Percentiles rank a stretch among this genome's conserved stretches.
phyloP scores from a whole-genome alignment of 1,284 basidiomycete genomes.

The Irpex sp. region DNA sequence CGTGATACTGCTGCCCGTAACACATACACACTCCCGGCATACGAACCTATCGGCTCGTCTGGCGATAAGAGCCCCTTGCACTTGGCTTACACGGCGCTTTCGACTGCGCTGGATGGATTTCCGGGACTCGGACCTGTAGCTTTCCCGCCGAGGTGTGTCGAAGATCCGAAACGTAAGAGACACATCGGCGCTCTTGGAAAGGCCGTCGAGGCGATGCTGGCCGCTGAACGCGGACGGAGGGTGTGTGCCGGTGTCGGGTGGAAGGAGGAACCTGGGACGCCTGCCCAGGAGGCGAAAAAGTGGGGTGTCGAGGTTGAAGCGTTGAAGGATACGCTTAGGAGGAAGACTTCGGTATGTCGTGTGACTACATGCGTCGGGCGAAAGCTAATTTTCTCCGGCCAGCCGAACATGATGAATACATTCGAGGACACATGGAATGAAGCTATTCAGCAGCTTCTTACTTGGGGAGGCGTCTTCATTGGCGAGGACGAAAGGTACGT shows the following conservation, averaged over 20 bases:
- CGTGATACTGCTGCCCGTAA: background rate
- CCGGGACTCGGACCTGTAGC: constrained; percentile 78
- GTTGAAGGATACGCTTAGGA: constrained; percentile 51
- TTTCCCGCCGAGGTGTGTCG: constrained; percentile 76
- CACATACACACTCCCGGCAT: constrained; percentile 12
- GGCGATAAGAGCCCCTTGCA: constrained; percentile 26
- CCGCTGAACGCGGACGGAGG: constrained; percentile 64
- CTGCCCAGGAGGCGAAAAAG: constrained; percentile 55
- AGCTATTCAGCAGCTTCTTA: constrained; percentile 78
- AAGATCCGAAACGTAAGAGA: constrained; percentile 79
- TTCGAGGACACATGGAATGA: constrained; percentile 76
- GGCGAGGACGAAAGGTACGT: constrained; percentile 71
- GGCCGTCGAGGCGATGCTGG: constrained; percentile 67
- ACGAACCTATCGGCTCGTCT: constrained; percentile 23
- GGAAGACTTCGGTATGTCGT: constrained; percentile 50
- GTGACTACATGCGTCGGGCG: constrained; percentile 11
- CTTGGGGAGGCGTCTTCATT: constrained; percentile 79
- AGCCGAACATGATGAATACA: constrained; percentile 50
- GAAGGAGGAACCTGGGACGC: constrained; percentile 18
- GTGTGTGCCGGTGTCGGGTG: constrained; percentile 65
- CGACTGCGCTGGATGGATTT: constrained; percentile 55
- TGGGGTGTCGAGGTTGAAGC: constrained; percentile 68
- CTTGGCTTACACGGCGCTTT: constrained; percentile 20
- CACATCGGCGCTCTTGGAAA: constrained; percentile 79
- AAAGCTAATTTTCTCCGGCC: constrained; percentile 17